These are phyloP conservation scores for Megacollybia platyphylla DNA, from an alignment of 1,284 basidiomycete genomes.

Conservation along the genomic window DNA sequence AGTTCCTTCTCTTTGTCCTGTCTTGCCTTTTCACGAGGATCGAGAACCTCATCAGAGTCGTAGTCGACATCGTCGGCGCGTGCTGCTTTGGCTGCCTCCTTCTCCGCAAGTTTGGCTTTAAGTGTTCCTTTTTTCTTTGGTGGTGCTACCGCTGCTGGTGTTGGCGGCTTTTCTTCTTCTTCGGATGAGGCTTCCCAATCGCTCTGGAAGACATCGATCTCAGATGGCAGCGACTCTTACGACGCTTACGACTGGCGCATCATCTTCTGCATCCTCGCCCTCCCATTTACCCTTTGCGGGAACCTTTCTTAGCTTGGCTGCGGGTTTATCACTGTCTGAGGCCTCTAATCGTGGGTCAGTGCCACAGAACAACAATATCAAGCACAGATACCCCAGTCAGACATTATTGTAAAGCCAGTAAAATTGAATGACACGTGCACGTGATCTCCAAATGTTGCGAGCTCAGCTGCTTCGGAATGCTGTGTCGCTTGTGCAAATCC, in stretches of 20 bases:
- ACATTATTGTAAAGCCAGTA: slow-evolving; percentile 11
- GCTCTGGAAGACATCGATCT: slow-evolving; percentile 36
- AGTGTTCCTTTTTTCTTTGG: slow-evolving; percentile 85
- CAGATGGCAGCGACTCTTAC: slow-evolving; percentile 2
- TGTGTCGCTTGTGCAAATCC: slow-evolving; percentile 42
- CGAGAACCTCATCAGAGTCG: slow-evolving; percentile 69
- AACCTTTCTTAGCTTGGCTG: slow-evolving; percentile 29
- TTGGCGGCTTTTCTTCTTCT: slow-evolving; percentile 43
- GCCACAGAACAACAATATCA: background rate
- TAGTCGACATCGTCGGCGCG: slow-evolving; percentile 19
- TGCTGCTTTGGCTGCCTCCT: slow-evolving; percentile 58
- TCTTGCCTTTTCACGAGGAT: slow-evolving; percentile 67
- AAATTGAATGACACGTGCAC: background rate
- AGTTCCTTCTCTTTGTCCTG: slow-evolving; percentile 71
- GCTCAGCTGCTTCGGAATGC: slow-evolving; percentile 42
- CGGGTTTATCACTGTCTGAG: slow-evolving; percentile 31
- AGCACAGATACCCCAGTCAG: slow-evolving; percentile 16
- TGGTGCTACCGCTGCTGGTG: slow-evolving; percentile 39
- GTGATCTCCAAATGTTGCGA: slow-evolving; percentile 7
- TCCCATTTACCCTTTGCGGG: slow-evolving; percentile 61
- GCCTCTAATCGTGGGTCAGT: slow-evolving; percentile 14
- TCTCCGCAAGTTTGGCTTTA: slow-evolving; percentile 83
- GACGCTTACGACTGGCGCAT: slow-evolving; percentile 37
- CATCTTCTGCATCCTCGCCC: slow-evolving; percentile 80
- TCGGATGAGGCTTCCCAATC: slow-evolving; percentile 89